Percentiles rank a stretch among this genome's conserved stretches.
Conservation (phyloP, 139 green algal species). For the Yamagishiella unicocca region DNA sequence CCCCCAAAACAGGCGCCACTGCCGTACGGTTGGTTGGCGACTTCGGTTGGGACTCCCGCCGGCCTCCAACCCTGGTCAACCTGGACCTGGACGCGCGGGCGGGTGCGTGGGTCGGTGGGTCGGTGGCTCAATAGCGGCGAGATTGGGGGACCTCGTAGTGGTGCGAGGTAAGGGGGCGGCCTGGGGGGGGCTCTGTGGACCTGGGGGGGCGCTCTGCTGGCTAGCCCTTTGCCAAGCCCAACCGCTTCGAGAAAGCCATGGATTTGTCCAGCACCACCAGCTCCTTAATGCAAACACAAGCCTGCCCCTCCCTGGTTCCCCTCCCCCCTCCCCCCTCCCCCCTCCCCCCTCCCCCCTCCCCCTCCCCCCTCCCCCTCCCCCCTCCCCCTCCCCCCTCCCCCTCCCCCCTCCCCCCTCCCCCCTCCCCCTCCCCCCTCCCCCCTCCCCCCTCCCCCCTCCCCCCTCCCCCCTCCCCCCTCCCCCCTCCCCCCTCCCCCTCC, state of each 20-base stretch:
- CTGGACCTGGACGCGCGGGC: conserved; percentile 52
- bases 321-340: too few species aligned
- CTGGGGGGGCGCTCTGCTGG: too few species aligned
- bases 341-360: background rate
- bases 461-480: background rate
- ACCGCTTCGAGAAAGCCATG: too few species aligned
- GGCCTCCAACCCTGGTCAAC: conserved; percentile 54
- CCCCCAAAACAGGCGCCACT: conserved; percentile 40
- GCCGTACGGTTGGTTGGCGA: conserved; percentile 69
- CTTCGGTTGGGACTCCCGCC: conserved; percentile 68
- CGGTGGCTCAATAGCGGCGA: too few species aligned
- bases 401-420: background rate
- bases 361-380: background rate
- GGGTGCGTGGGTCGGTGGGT: too few species aligned
- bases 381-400: background rate
- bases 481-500: background rate
- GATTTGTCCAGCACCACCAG: too few species aligned
- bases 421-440: background rate
- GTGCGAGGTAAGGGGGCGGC: too few species aligned
- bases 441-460: background rate
- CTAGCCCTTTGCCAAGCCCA: too few species aligned
- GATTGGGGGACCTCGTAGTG: too few species aligned
- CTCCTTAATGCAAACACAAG: too few species aligned
- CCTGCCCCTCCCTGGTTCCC: too few species aligned
- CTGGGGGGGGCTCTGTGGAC: too few species aligned